Percentiles rank a stretch among this genome's conserved stretches.
Evolutionary conservation across 2,329 filamentous ascomycete genomes (phyloP).

Genomic region (Colletotrichum musae): DNA sequence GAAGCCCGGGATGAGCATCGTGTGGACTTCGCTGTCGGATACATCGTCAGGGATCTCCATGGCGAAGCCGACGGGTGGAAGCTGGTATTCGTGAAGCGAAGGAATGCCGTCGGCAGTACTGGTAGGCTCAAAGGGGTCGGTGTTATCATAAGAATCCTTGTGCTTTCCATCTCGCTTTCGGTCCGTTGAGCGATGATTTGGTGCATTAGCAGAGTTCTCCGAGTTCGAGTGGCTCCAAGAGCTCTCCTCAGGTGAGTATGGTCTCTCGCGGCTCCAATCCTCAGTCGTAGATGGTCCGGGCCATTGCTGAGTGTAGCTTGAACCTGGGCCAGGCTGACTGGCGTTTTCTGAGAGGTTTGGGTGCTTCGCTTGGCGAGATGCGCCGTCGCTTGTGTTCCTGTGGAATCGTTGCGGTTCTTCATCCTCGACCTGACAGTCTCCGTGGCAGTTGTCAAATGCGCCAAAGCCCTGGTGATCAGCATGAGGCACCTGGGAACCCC

Average conservation of each 20-base stretch:
- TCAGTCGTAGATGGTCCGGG: neutral
- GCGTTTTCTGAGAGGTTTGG: neutral
- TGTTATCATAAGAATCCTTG: neutral
- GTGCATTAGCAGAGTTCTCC: neutral
- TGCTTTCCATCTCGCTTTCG: neutral
- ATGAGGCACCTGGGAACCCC: neutral
- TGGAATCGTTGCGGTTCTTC: neutral
- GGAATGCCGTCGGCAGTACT: neutral
- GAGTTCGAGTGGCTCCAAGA: neutral
- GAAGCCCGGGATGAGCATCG: constrained; percentile 35
- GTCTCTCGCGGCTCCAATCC: neutral
- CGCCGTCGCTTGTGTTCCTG: neutral
- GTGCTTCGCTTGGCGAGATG: neutral
- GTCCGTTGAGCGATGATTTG: neutral
- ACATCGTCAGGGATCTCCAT: constrained; percentile 39
- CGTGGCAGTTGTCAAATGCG: neutral
- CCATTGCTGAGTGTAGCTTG: neutral
- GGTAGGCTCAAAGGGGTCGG: constrained; percentile 4
- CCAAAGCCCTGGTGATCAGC: neutral
- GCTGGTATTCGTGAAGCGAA: constrained; percentile 6
- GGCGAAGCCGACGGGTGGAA: constrained; percentile 25
- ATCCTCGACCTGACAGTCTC: neutral
- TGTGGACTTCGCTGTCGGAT: constrained; percentile 35
- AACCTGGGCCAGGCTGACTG: neutral
- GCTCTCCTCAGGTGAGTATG: neutral